Evolutionary conservation across 148 eudicot species (phyloP), one percentile per base, ranked within the genome.

Genomic region (Chenopodium album): DNA sequence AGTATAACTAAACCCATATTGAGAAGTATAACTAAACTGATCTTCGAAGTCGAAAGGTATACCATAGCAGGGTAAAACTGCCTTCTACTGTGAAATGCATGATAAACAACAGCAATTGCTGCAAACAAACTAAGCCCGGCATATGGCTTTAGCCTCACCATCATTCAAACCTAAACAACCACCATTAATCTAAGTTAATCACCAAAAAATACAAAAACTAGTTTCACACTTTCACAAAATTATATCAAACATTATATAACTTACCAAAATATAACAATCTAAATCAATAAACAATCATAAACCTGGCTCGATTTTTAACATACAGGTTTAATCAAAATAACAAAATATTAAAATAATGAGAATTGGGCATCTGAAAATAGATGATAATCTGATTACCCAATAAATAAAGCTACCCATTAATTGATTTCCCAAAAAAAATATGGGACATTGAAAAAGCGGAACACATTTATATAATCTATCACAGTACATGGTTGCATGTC

Each of bases 31-130:
- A 94, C 99, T 82, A 96, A 82, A 84, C 98, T 87, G 80, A 96
- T 93, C 88, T 96, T 96, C 10, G 98, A 94, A 29, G 99, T 94
- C 7, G 99, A 94, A 70, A 94, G 86, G 78, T 92, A 88, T 46
- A 94, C 92, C 94, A 89, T 91, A 65, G 99, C 92, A 23, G 99
- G 99, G 79, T 94, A 96, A 76, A 94, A 96, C 85, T 96, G 99
- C 79, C 88, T 89, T 88, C 99, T 90, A 71, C 91, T 94, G 84
- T 90, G 94, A 87, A 96, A 96, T 12, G 91, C 99, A 85, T 94
- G 98, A 80, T 96, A 94, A 8, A 96, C 82, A 81, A 94, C 93
- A 11, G 88, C 94, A 46, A 90, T 73, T 14, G 98, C 90, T 48
- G 95, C 94, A 69, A 91, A 71, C 59, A 96, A 66, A 84, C 99